Base-by-base conservation (phyloP, 2,329 filamentous ascomycete species). In the Ilyonectria mors-panacis region DNA sequence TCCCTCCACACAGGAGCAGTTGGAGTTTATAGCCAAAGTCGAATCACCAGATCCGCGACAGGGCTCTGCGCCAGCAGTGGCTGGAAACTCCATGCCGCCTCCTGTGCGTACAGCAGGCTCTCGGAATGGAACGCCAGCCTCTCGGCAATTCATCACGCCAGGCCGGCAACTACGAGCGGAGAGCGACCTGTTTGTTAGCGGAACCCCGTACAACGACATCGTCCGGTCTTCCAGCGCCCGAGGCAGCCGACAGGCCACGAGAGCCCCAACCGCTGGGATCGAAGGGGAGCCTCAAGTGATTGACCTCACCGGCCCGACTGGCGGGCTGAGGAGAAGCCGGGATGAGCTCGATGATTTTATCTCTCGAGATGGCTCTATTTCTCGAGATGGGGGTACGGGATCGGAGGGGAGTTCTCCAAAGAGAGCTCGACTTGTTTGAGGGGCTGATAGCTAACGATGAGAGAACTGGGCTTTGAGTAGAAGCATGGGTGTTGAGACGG, bases 141-240 rank as follows among this genome's bases (percentile, higher is more conserved):
- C 26, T 26, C 6, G 26, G 26, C 26, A 6, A 26, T 26, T 26
- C 26, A 6, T 6, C 6, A 62, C 72, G 13, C 59, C 69, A 0
- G 19, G 1, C 3, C 60, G 59, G 9, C 47, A 63, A 3, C 33
- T 7, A 15, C 59, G 71, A 4, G 65, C 59, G n/a, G 69, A 74
- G 28, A 73, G 70, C 56, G 48, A 28, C 35, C 35, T 75, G 10
- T 74, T 75, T n/a, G 15, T 35, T 1, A 71, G 61, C 30, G 60
- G 71, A 7, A 72, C 71, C 1, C 42, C 54, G 6, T 69, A 67
- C 19, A 15, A 10, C 37, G n/a, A 17, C n/a, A 48, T 70, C 1
- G 59, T 67, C 15, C 53, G 9, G 6, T 30, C 33, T 2, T 45
- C 33, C 12, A 60, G n/a, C 23, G 21, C 42, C 56, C 19, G 13